A percentile compares a stretch with the other conserved stretches of the same genome.
Conservation (phyloP, 139 green algal genomes). For the Coelastrella sp. region DNA sequence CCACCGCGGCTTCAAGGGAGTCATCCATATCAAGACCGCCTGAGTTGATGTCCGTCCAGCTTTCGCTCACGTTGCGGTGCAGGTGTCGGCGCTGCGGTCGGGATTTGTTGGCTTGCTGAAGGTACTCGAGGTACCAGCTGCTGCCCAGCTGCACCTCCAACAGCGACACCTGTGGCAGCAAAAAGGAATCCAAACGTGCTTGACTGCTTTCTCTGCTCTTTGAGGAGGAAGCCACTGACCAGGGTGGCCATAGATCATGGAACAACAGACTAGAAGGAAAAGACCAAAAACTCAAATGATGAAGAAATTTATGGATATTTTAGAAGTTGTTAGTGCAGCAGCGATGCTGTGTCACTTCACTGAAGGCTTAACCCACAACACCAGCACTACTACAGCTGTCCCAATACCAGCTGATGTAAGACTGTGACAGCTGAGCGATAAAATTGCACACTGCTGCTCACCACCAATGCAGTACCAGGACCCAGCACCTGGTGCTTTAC, state of each 20-base stretch:
- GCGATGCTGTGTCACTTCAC: too few species aligned
- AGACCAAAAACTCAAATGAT: not conserved
- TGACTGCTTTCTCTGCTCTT: not conserved
- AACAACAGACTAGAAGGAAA: too few species aligned
- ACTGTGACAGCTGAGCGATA: not conserved
- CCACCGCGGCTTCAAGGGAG: constrained; percentile 26
- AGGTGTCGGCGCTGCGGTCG: not conserved
- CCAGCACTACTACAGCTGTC: not conserved
- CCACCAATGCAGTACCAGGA: not conserved
- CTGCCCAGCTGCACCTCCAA: constrained; percentile 33
- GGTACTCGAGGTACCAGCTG: constrained; percentile 41
- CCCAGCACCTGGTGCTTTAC: too few species aligned
- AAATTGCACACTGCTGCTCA: not conserved
- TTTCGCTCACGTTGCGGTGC: constrained; percentile 11
- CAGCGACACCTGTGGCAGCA: constrained; percentile 21
- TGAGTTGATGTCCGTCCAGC: not conserved
- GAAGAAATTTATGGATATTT: too few species aligned
- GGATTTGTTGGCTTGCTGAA: not conserved
- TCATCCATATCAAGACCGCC: not conserved
- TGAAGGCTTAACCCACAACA: not conserved
- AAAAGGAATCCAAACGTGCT: not conserved
- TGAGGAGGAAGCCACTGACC: too few species aligned
- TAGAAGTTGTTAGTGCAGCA: not conserved
- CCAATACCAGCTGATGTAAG: not conserved
- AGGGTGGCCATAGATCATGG: too few species aligned